Evolutionary conservation across 164 flowering plant species (phyloP).

Genomic region (Tetracentron sinense): DNA sequence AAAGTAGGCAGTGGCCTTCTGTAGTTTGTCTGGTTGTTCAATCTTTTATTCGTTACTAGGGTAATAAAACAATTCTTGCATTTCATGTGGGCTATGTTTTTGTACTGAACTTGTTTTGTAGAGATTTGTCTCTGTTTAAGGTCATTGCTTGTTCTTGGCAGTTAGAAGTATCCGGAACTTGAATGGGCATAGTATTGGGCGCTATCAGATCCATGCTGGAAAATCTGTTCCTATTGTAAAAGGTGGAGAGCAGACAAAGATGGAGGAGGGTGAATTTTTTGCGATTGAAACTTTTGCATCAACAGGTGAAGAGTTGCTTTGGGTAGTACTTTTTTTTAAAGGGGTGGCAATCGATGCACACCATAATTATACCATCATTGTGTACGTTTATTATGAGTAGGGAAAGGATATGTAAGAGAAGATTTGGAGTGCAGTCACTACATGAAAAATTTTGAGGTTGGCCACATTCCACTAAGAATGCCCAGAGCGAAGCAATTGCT

Average conservation of each 20-base stretch:
- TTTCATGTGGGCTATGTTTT: constrained; percentile 1
- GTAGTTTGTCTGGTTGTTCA: background rate
- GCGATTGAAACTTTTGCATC: constrained; percentile 98
- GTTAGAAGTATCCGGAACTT: constrained; percentile 95
- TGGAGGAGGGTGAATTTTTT: constrained; percentile 99
- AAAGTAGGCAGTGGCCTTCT: background rate
- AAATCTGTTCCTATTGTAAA: constrained; percentile 98
- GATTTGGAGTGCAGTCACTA: constrained; percentile 97
- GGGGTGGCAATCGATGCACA: background rate
- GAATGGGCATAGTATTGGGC: constrained; percentile 97
- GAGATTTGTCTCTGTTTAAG: background rate
- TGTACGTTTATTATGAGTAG: constrained; percentile 33
- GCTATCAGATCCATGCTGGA: constrained; percentile 95
- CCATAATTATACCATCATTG: too few species aligned
- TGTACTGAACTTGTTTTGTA: background rate
- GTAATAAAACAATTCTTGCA: background rate
- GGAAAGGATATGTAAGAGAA: constrained; percentile 94
- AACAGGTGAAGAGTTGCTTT: constrained; percentile 48
- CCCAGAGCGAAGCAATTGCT: constrained; percentile 93
- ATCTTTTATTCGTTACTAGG: background rate
- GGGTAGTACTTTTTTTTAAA: background rate
- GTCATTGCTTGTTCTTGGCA: constrained; percentile 30
- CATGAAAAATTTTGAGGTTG: constrained; percentile 92
- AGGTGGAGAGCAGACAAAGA: constrained; percentile 98
- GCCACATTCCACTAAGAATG: constrained; percentile 81